Base-by-base conservation (phyloP, 306 rosid species). In the Macrotyloma uniflorum region DNA sequence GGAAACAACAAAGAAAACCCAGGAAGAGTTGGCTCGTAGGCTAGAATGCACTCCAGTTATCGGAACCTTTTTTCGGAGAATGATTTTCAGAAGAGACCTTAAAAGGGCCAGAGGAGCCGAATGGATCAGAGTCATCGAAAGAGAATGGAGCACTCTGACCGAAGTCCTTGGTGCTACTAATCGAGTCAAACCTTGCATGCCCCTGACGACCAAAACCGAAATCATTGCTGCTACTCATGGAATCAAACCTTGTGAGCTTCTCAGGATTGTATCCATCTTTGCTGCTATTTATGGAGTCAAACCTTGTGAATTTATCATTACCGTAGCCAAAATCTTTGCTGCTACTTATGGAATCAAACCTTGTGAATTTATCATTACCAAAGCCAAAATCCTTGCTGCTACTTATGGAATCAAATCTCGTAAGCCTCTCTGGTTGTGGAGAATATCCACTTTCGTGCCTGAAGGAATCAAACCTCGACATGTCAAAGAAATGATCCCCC, bases 41-140 rank as follows among this genome's bases (percentile, higher is more conserved):
- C 88, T 92, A 94, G 75, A 94, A 94, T 57, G 95, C 92, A 80
- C 88, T 90, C 98, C 98, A 94, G 64, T 75, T 78, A 72, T 92
- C 97, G 23, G 97, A 90, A 45, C 80, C 78, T 81, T 84, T 92
- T 87, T 90, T 94, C 3, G 93, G 85, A 57, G 90, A 82, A 33
- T 86, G 91, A 80, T 36, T 78, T 30, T 89, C 97, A 20, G 95
- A 87, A 36, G 97, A 83, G 67, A 90, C 97, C 84, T 90, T 94
- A 47, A 94, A 94, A 23, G 98, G 93, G 33, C 88, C 97, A 70
- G 97, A 88, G 33, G 97, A 87, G 20, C 98, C 97, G 35, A 94
- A 94, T 46, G 97, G 90, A 79, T 89, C 97, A 16, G 95, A 8
- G 24, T 94, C 97, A 7, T 94, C 97, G 15, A 90, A 94, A 70